phyloP scores from a whole-genome alignment of 192 early-diverging fungal species.

The Backusella westeae region DNA sequence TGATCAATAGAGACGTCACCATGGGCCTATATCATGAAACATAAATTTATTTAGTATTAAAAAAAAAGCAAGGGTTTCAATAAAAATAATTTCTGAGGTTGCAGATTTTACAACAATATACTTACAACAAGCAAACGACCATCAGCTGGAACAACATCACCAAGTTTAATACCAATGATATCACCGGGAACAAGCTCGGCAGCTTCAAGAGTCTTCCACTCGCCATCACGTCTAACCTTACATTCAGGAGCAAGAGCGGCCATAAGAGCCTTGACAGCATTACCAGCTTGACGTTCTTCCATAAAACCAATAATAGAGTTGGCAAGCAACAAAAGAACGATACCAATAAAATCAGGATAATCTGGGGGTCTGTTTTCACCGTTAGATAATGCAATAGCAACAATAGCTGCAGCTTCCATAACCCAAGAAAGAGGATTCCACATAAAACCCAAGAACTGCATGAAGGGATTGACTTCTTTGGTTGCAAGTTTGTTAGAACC shows the following conservation, averaged over 20 bases:
- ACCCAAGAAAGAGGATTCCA: slow-evolving; percentile 78
- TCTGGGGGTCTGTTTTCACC: slow-evolving; percentile 62
- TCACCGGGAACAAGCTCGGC: slow-evolving; percentile 82
- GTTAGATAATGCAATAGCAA: slow-evolving; percentile 74
- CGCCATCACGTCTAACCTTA: slow-evolving; percentile 81
- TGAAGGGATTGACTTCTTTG: slow-evolving; percentile 74
- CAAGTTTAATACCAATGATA: slow-evolving; percentile 78
- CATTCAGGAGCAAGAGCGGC: slow-evolving; percentile 83
- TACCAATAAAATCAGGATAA: slow-evolving; percentile 84
- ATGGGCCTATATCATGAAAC: slow-evolving; percentile 27
- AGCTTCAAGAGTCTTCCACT: slow-evolving; percentile 74
- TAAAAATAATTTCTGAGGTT: not conserved
- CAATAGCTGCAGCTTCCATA: slow-evolving; percentile 81
- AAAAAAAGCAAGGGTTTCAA: not conserved
- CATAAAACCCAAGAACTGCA: slow-evolving; percentile 85
- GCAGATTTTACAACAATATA: not conserved
- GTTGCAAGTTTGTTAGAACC: slow-evolving; percentile 68
- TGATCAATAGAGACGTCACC: slow-evolving; percentile 65
- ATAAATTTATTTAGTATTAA: not conserved
- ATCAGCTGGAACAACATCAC: slow-evolving; percentile 88
- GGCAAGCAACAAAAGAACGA: slow-evolving; percentile 72
- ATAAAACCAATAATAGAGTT: slow-evolving; percentile 86
- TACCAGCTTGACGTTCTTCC: slow-evolving; percentile 87
- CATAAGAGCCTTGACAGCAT: slow-evolving; percentile 89
- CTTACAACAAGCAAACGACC: slow-evolving; percentile 68